Conservation (phyloP, 768 basidiomycete genomes). For the Leccinum olivaceopallidum region DNA sequence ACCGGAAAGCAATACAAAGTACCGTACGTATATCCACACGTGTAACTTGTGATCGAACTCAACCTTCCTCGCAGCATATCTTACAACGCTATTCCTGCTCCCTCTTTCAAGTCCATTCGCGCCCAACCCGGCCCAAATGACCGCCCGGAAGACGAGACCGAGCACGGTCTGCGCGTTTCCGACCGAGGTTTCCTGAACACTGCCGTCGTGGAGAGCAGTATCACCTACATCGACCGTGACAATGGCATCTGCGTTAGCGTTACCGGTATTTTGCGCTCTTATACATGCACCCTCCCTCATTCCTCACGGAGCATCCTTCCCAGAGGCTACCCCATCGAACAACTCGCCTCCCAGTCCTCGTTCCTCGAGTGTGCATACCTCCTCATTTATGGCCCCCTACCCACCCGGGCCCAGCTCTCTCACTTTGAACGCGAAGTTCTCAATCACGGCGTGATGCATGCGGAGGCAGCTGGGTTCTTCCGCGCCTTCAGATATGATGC, state of each 20-base stretch:
- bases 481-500: conserved; percentile 84
- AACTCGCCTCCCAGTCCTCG: conserved; percentile 75
- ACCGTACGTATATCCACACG: conserved; percentile 54
- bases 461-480: conserved; percentile 70
- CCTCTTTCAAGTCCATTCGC: conserved; percentile 76
- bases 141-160: conserved; percentile 79
- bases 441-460: conserved; percentile 69
- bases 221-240: conserved; percentile 92
- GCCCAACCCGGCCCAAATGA: conserved; percentile 59
- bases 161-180: conserved; percentile 75
- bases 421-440: conserved; percentile 75
- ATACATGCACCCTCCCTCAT: not conserved
- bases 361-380: conserved; percentile 87
- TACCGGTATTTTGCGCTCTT: conserved; percentile 53
- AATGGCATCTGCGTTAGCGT: conserved; percentile 71
- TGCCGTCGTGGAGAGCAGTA: conserved; percentile 74
- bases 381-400: conserved; percentile 84
- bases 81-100: conserved; percentile 78
- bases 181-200: conserved; percentile 86
- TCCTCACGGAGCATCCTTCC: not conserved
- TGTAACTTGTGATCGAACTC: not conserved
- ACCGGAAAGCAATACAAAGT: conserved; percentile 77
- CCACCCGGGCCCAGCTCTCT: conserved; percentile 56
- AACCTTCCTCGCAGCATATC: conserved; percentile 51
- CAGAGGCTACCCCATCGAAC: conserved; percentile 92